Conservation (phyloP, 495 filamentous ascomycete species). For the Podospora fimiseda region DNA sequence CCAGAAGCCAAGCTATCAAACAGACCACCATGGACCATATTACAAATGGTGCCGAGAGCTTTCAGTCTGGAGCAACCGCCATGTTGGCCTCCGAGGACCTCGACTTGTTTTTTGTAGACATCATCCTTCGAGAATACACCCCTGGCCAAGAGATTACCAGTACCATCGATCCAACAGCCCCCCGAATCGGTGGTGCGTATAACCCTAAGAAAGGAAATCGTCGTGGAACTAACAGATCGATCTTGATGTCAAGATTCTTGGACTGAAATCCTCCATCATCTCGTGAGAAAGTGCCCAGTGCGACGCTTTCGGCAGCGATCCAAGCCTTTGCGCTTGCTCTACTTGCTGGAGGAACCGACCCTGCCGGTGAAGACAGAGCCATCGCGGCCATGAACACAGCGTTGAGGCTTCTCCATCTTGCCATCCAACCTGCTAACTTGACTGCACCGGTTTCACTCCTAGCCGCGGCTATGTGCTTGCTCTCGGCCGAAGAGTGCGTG, state of each 20-base stretch:
- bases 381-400: slow-evolving; percentile 24
- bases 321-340: slow-evolving; percentile 27
- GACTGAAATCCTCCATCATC: slow-evolving; percentile 31
- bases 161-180: background rate
- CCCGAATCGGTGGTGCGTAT: slow-evolving; percentile 32
- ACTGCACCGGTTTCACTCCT: too few species aligned
- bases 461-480: slow-evolving; percentile 35
- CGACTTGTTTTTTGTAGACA: slow-evolving; percentile 10
- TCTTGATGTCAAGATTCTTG: slow-evolving; percentile 11
- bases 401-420: slow-evolving; percentile 21
- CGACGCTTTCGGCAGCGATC: slow-evolving; percentile 22
- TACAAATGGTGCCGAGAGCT: background rate
- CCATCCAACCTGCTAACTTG: slow-evolving; percentile 12
- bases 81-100: too few species aligned
- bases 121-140: slow-evolving; percentile 14
- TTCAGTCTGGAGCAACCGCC: too few species aligned
- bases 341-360: slow-evolving; percentile 10
- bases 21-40: background rate
- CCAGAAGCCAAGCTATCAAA: background rate
- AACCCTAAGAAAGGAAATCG: too few species aligned
- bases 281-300: slow-evolving; percentile 11
- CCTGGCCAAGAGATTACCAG: slow-evolving; percentile 1
- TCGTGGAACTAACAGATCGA: too few species aligned
- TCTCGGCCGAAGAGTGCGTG: slow-evolving; percentile 28
- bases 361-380: slow-evolving; percentile 7